Evolutionary conservation across 495 filamentous ascomycete genomes (phyloP), one percentile per base, ranked within the genome.

Genomic region (Neurospora sp.): DNA sequence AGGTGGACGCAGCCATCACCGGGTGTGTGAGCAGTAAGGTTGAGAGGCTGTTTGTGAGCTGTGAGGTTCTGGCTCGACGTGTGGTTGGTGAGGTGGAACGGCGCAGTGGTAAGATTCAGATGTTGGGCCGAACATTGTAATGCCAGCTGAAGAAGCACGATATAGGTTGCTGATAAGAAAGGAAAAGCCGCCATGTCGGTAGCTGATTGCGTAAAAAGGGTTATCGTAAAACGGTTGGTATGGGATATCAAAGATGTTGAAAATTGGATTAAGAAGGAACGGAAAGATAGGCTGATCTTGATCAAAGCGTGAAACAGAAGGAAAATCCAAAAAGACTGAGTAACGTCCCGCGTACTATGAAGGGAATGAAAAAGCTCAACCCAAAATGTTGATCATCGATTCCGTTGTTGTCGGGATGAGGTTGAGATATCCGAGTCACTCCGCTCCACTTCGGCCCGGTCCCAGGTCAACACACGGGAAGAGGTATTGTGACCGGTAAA

Each of bases 1-100:
- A 86, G 59, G 73, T 84, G 84, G 39, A 86, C 75, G 70, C 81
- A 86, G 72, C 79, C 79, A 35, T 74, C 73, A 39, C 78, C 73
- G 72, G 54, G 9, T 0, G 54, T 62, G 27, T 62, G 46, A 3
- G 20, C 5, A 4, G 46, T 54, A 1, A 54, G 46, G 10, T 54
- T 54, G 46, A n/a, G n/a, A n/a, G n/a, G n/a, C n/a, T n/a, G n/a
- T n/a, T n/a, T n/a, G n/a, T n/a, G n/a, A n/a, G n/a, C n/a, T n/a
- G n/a, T n/a, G n/a, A n/a, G n/a, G n/a, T n/a, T n/a, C n/a, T n/a
- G n/a, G n/a, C n/a, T n/a, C n/a, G n/a, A n/a, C n/a, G n/a, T n/a
- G 20, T 54, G n/a, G 10, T 54, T 54, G 20, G 20, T 54, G 46
- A 54, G 46, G 10, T 2, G 0, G 10, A 54, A 54, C 0, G 46